Base-by-base conservation (phyloP, 2,329 filamentous ascomycete genomes). In the Pseudocercospora crystallina region DNA sequence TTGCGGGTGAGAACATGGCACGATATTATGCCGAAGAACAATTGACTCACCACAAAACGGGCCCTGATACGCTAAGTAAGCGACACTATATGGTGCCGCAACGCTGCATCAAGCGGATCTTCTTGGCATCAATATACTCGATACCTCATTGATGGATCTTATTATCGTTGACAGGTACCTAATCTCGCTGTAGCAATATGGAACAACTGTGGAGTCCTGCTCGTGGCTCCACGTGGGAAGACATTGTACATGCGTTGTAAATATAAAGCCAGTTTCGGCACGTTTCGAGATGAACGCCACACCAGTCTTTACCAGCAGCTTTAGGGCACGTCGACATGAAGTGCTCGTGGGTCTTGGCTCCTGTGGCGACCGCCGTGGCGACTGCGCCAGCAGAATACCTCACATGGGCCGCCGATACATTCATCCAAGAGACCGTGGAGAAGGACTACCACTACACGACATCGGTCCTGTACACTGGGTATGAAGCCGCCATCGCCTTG, bases 371-470 rank as follows among this genome's bases (percentile, higher is more conserved):
- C 11, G 30, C 47, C 4, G 44, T 40, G 13, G 40, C 47, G 39
- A 41, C 51, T 11, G 49, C 54, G 8, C 55, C 55, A 32, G 55
- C 26, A 9, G 43, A 57, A 15, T 57, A 57, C 36, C 46, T 57
- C 8, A 45, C 30, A 11, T 55, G 51, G 51, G 39, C 51, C 4
- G 55, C 55, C 20, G 55, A 57, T 43, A 52, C 55, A 1, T 54
- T 52, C 43, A 43, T 57, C n/a, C 45, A 39, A 5, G 40, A 52
- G 12, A 43, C 43, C 12, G 55, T 57, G 12, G 38, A 46, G 8
- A 50, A 54, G 13, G 55, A 57, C 42, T 57, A 50, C 30, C 51
- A 52, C 43, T 57, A 57, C 45, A 49, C 48, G 1, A 57, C 51
- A 2, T 49, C 50, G 8, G 55, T 57, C 8, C 47, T 60, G 39